A percentile compares a stretch with the other conserved stretches of the same genome.
These are phyloP conservation scores for Colletotrichum somersetense DNA, from an alignment of 2,329 filamentous ascomycete species.

Conservation along the genomic window DNA sequence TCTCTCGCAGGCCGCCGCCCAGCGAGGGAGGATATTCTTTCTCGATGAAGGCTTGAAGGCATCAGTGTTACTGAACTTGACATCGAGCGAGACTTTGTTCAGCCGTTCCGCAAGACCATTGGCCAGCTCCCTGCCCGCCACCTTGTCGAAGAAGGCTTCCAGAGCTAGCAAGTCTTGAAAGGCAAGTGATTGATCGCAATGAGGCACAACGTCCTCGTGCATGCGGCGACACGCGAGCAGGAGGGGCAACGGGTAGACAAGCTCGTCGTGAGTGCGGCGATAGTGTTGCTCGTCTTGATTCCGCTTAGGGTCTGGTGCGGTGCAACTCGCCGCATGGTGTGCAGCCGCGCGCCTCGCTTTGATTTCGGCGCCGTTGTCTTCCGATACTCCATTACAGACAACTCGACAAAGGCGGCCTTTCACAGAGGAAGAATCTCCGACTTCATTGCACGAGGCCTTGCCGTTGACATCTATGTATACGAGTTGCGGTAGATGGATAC, in stretches of 20 bases:
- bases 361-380: conserved; percentile 14
- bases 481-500: conserved; percentile 18
- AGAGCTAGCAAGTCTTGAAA: conserved; percentile 23
- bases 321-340: background rate
- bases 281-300: background rate
- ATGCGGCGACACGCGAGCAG: conserved; percentile 24
- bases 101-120: conserved; percentile 11
- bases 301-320: background rate
- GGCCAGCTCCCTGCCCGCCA: background rate
- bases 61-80: conserved; percentile 20
- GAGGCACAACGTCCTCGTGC: conserved; percentile 24
- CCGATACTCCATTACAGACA: background rate
- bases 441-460: background rate
- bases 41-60: conserved; percentile 30
- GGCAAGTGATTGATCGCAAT: conserved; percentile 27
- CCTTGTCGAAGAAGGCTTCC: conserved; percentile 8
- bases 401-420: background rate
- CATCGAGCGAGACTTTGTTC: conserved; percentile 19
- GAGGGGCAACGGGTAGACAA: conserved; percentile 2
- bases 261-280: background rate
- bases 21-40: conserved; percentile 25
- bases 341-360: background rate
- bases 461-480: conserved; percentile 10
- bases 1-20: conserved; percentile 12
- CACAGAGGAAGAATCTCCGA: background rate